Evolutionary conservation across 2,329 filamentous ascomycete species (phyloP).

Genomic region (Botrytis galanthina): DNA sequence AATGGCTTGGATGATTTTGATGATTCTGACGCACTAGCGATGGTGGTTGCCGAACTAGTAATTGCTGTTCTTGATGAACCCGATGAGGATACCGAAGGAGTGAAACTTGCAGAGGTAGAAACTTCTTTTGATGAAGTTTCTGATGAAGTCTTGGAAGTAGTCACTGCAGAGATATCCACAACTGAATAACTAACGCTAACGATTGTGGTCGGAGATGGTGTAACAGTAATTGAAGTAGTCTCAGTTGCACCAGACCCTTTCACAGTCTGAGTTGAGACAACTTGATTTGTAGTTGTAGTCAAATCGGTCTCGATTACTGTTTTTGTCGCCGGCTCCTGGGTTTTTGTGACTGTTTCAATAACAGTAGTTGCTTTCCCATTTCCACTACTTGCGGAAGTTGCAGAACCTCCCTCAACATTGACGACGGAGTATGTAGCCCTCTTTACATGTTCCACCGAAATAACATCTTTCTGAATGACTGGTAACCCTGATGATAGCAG

Average conservation of each 20-base stretch:
- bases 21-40: neutral
- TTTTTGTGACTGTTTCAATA: constrained; percentile 32
- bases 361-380: constrained; percentile 24
- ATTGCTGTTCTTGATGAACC: neutral
- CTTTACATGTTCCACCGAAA: constrained; percentile 22
- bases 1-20: neutral
- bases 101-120: constrained; percentile 5
- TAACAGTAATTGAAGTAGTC: constrained; percentile 32
- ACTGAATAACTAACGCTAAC: constrained; percentile 34
- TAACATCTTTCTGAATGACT: constrained; percentile 25
- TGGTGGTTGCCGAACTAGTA: neutral
- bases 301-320: constrained; percentile 34
- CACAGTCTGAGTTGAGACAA: constrained; percentile 31
- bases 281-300: constrained; percentile 25
- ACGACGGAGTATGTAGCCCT: constrained; percentile 40
- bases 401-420: constrained; percentile 38
- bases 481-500: constrained; percentile 31
- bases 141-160: constrained; percentile 21
- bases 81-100: constrained; percentile 14
- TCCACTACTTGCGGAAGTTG: constrained; percentile 21
- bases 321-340: constrained; percentile 27
- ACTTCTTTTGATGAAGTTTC: constrained; percentile 17
- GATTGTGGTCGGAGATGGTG: constrained; percentile 28
- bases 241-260: constrained; percentile 31
- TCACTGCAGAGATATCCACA: constrained; percentile 32